Evolutionary conservation across 257 asterid species (phyloP).

Genomic region (Oldenlandia corymbosa): DNA sequence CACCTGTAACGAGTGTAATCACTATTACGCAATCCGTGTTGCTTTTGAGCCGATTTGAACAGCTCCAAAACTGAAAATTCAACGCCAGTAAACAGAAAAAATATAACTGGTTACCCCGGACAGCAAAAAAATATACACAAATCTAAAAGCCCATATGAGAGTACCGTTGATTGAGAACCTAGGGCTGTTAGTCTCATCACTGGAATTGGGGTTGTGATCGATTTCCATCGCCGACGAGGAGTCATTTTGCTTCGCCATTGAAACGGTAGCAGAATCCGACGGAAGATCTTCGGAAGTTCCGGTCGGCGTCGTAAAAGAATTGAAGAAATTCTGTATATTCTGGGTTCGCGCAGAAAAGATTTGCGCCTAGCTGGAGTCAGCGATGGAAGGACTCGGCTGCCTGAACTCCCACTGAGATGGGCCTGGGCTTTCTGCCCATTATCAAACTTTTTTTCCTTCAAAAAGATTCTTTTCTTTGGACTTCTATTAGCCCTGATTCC

Average conservation of each 20-base stretch:
- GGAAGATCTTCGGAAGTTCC: conserved; percentile 1
- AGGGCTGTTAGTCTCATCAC: conserved; percentile 56
- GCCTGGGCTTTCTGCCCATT: conserved; percentile 1
- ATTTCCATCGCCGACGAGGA: conserved; percentile 57
- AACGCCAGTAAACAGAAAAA: not conserved
- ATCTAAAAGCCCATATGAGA: not conserved
- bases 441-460: not conserved
- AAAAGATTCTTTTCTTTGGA: too few species aligned
- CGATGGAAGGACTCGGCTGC: not conserved
- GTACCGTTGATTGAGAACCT: conserved; percentile 77
- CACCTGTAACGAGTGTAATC: conserved; percentile 94
- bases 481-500: too few species aligned
- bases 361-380: not conserved
- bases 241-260: conserved; percentile 56
- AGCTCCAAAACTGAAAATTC: conserved; percentile 66
- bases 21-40: conserved; percentile 94
- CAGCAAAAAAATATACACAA: not conserved
- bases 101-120: not conserved
- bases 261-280: not conserved
- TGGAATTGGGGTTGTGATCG: conserved; percentile 41
- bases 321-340: not conserved
- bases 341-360: not conserved
- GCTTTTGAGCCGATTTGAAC: conserved; percentile 93
- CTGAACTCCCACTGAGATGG: not conserved
- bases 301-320: not conserved